A percentile compares a stretch with the other conserved stretches of the same genome.
Conservation (phyloP, 176 grass and related monocot genomes). For the Coix lacrymajobi region DNA sequence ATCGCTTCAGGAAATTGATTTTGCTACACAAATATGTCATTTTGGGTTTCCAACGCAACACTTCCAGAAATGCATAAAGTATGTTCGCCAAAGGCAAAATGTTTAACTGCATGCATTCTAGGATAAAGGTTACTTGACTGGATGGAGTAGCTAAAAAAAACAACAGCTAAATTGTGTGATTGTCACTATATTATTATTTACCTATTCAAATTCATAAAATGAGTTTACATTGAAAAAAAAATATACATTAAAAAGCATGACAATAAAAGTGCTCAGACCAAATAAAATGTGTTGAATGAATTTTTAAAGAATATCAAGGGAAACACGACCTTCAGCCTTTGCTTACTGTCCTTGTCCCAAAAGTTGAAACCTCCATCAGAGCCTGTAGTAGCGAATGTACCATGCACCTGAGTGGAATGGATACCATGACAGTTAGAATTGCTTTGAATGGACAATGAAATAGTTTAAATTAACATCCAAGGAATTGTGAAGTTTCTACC, state of each 20-base stretch:
- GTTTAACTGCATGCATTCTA: neutral
- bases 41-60: neutral
- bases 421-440: constrained; percentile 1
- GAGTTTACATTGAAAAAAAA: neutral
- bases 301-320: neutral
- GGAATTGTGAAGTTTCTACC: neutral
- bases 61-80: neutral
- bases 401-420: constrained; percentile 55
- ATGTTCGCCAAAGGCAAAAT: neutral
- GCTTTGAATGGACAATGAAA: constrained; percentile 16
- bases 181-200: neutral
- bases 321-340: constrained; percentile 72
- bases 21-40: neutral
- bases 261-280: constrained; percentile 2
- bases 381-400: constrained; percentile 78
- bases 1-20: neutral
- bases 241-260: neutral
- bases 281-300: neutral
- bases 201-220: neutral
- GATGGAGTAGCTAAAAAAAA: constrained; percentile 5
- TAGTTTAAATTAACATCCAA: constrained; percentile 1
- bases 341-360: constrained; percentile 95
- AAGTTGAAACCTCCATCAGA: constrained; percentile 79
- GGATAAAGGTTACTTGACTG: neutral
- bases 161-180: neutral